Evolutionary conservation across 805 yeast species (phyloP).

Genomic region (Priceomyces carsonii): DNA sequence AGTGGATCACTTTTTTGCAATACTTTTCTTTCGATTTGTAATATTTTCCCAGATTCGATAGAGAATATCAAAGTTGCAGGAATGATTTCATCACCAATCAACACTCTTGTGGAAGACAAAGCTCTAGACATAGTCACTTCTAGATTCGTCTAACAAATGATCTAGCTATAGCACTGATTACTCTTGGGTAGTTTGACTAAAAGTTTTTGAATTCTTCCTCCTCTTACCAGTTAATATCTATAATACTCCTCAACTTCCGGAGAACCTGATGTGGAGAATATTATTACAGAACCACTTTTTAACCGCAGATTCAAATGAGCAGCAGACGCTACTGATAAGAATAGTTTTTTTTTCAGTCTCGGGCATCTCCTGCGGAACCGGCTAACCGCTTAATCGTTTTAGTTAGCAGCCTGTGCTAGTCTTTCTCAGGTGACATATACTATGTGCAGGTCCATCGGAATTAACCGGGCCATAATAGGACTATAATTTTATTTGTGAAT

Average conservation of each 20-base stretch:
- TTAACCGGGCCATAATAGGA: too few species aligned
- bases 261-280: not conserved
- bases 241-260: not conserved
- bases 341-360: not conserved
- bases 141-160: too few species aligned
- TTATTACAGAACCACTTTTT: not conserved
- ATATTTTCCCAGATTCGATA: constrained; percentile 49
- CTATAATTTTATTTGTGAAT: too few species aligned
- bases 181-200: too few species aligned
- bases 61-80: constrained; percentile 73
- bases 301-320: too few species aligned
- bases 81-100: constrained; percentile 43
- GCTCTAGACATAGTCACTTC: constrained; percentile 68
- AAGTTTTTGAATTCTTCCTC: not conserved
- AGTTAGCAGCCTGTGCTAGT: too few species aligned
- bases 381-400: not conserved
- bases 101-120: constrained; percentile 58
- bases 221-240: not conserved
- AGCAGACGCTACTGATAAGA: too few species aligned
- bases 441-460: too few species aligned
- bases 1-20: constrained; percentile 39
- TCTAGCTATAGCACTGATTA: too few species aligned
- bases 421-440: too few species aligned
- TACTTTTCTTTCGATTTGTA: constrained; percentile 44
- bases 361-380: constrained; percentile 1